phyloP scores from a whole-genome alignment of 768 basidiomycete species.

The Trametes cingulata region DNA sequence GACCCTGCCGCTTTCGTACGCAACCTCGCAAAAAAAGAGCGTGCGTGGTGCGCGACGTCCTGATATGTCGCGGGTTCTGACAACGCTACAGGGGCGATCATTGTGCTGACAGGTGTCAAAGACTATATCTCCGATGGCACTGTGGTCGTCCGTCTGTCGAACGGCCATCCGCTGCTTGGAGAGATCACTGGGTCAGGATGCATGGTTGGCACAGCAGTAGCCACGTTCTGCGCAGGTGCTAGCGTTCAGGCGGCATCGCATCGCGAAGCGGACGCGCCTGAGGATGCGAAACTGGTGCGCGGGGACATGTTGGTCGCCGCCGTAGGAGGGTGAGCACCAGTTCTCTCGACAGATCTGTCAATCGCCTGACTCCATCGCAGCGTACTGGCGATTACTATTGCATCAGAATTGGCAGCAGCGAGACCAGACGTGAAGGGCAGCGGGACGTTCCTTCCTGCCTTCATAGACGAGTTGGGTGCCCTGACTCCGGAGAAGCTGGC shows the following conservation, averaged over 20 bases:
- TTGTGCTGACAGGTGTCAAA: constrained; percentile 75
- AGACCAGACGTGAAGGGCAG: constrained; percentile 57
- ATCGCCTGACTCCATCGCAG: constrained; percentile 30
- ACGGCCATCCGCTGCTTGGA: constrained; percentile 74
- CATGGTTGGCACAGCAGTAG: constrained; percentile 74
- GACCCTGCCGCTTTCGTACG: constrained; percentile 73
- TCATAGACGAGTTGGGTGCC: constrained; percentile 61
- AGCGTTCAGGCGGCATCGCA: constrained; percentile 40
- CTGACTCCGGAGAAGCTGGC: constrained; percentile 41
- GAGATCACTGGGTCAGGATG: constrained; percentile 92
- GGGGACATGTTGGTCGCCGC: constrained; percentile 81
- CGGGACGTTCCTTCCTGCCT: constrained; percentile 62
- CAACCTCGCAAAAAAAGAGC: constrained; percentile 68
- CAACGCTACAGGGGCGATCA: constrained; percentile 60
- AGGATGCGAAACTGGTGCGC: constrained; percentile 52
- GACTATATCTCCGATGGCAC: constrained; percentile 88
- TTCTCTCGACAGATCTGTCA: too few relatives aligned
- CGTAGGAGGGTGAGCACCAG: constrained; percentile 63
- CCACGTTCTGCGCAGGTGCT: constrained; percentile 78
- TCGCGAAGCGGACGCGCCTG: constrained; percentile 18
- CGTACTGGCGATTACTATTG: constrained; percentile 58
- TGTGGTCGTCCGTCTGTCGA: constrained; percentile 64
- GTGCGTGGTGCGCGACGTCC: constrained; percentile 43
- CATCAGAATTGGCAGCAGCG: constrained; percentile 57
- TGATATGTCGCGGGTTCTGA: background rate